phyloP scores from a whole-genome alignment of 2,329 filamentous ascomycete genomes.

The Penicillium sp. region DNA sequence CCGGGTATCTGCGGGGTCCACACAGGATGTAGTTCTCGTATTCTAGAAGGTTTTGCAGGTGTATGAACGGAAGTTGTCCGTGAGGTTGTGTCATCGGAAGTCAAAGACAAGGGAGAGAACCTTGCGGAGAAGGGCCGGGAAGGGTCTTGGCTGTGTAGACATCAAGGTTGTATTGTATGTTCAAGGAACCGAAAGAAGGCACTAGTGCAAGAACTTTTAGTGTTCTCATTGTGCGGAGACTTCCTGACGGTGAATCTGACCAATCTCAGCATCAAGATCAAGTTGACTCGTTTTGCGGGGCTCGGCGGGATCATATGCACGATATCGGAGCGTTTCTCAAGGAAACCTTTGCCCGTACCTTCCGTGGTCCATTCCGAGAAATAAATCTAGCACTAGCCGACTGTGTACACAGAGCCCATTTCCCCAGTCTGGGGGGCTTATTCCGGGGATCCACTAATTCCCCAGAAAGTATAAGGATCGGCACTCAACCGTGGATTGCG shows the following conservation, averaged over 20 bases:
- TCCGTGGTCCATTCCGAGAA: too few species aligned
- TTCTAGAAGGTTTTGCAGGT: background rate
- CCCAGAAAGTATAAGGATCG: constrained; percentile 8
- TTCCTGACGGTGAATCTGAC: background rate
- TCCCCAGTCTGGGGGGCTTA: background rate
- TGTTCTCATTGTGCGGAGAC: background rate
- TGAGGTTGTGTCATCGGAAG: background rate
- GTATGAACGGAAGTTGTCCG: background rate
- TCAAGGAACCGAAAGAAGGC: too few species aligned
- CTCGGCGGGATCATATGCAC: background rate
- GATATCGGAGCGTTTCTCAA: too few species aligned
- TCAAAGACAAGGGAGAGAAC: background rate
- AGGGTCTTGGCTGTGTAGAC: background rate
- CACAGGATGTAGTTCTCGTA: background rate
- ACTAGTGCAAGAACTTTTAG: background rate
- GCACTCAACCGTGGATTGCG: constrained; percentile 3
- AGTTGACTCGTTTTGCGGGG: background rate
- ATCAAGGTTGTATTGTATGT: too few species aligned
- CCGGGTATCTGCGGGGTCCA: background rate
- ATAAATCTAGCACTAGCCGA: too few species aligned
- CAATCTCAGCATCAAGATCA: background rate
- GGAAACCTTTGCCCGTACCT: too few species aligned
- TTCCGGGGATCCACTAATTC: background rate
- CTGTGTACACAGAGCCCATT: background rate
- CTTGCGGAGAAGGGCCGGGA: background rate